Base-by-base conservation (phyloP, 140 eudicot species). In the Erigeron philadelphicus region DNA sequence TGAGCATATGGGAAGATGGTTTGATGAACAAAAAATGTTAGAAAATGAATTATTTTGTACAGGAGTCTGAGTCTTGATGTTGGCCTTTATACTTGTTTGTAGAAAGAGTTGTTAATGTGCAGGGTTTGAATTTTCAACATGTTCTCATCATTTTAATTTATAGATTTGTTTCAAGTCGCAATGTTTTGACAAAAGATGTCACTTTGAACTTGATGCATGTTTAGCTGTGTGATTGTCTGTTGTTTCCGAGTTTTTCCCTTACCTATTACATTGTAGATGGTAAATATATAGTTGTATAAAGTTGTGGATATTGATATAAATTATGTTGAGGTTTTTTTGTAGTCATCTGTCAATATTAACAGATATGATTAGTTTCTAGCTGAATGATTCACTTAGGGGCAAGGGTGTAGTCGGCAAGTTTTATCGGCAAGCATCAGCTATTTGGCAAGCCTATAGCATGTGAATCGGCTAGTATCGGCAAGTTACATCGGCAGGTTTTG, bases 1-100 rank as follows among this genome's bases (percentile, higher is more conserved):
- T 66, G 67, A 59, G 58, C 64, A 42, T 50, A 12, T 74, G 79
- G 78, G 57, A 43, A 35, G 75, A 68, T 68, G 75, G 68, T 61
- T 50, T 50, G 46, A 70, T 70, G 44, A 75, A 55, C 60, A 16
- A 53, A 76, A 77, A 46, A 19, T 64, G 76, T 77, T 72, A 61
- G 81, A 71, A 77, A 73, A 77, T 71, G 81, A 72, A 71, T 64
- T 77, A 77, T 77, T 77, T 71, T 77, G 81, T 77, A 77, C 81
- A 77, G 77, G 63, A 77, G 81, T 76, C 61, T 31, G 74, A 40
- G 67, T 74, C 60, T 53, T 74, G 49, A 76, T 70, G 72, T 70
- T 76, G 81, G 67, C 47, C 38, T 76, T 61, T 70, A 63, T 71
- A 71, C 73, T 64, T 65, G 73, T 77, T 77, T 71, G 81, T 77